Base-by-base conservation (phyloP, 2,329 filamentous ascomycete genomes). In the Hypoxylon sp. region DNA sequence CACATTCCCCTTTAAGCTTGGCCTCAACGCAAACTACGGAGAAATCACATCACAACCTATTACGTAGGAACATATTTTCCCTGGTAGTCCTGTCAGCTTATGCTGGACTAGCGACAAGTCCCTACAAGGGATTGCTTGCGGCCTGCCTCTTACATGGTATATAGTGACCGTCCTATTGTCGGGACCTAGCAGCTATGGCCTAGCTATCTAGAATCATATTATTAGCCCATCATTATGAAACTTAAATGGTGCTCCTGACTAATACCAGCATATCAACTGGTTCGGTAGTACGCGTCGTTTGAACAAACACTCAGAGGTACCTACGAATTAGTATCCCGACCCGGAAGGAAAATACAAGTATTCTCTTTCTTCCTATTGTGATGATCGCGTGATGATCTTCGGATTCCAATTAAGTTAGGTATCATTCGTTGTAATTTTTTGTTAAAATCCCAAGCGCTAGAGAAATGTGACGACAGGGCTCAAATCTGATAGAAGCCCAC, bases 1-100 rank as follows among this genome's bases (percentile, higher is more conserved):
- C 68, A 70, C 68, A 70, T 70, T 70, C 68, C 68, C 62, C 57
- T 70, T 70, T 68, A 29, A 68, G 62, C 54, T 17, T 68, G 62
- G 65, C 42, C n/a, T 63, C 19, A 48, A 58, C 54, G 65, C 62
- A 54, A 50, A 56, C 24, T 42, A 59, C 47, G 51, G 58, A 61
- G 37, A 51, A 55, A 65, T 50, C 64, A 58, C 57, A 63, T 65
- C 44, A 54, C 58, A 37, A 33, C 54, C 46, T 33, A 61, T 60
- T 59, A 58, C 53, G 50, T 58, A 52, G 50, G 50, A 55, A 47
- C 26, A 14, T 11, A 14, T 46, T 52, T 46, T 46, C 24, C 55
- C 57, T 63, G 17, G 29, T 44, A 31, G 33, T 35, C 22, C 29
- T 17, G 46, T 61, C 51, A 65, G 48, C 64, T 67, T 48, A 56